Percentiles rank a stretch among this genome's conserved stretches.
phyloP scores from a whole-genome alignment of 2,329 filamentous ascomycete genomes.

The Bertia moriformis region DNA sequence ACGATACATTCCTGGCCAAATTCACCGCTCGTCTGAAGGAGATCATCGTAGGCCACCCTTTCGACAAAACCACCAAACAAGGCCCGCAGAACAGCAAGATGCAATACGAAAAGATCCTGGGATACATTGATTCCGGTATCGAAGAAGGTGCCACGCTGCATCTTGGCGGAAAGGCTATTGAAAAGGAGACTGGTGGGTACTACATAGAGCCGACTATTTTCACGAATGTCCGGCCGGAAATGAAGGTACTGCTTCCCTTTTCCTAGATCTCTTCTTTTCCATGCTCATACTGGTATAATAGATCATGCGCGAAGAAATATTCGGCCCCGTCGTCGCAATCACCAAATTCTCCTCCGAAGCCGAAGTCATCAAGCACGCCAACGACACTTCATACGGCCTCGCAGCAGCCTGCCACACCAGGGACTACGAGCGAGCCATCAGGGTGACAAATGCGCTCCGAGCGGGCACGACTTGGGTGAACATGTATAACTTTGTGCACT shows the following conservation, averaged over 20 bases:
- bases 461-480: not conserved
- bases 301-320: conserved; percentile 32
- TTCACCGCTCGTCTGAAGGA: not conserved
- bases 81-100: conserved; percentile 27
- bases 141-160: conserved; percentile 9
- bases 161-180: conserved; percentile 16
- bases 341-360: conserved; percentile 29
- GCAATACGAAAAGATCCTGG: conserved; percentile 21
- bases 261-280: not conserved
- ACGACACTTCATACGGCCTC: conserved; percentile 30
- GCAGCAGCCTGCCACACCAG: not conserved
- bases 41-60: conserved; percentile 33
- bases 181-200: conserved; percentile 8
- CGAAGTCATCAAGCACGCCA: conserved; percentile 28
- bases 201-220: conserved; percentile 23
- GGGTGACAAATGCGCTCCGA: not conserved
- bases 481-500: not conserved
- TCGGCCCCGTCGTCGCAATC: conserved; percentile 33
- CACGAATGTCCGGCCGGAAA: conserved; percentile 13
- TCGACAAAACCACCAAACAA: conserved; percentile 37
- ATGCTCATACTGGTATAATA: conserved; percentile 3
- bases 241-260: conserved; percentile 7
- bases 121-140: conserved; percentile 17
- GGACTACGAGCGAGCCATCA: not conserved
- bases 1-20: not conserved